phyloP scores from a whole-genome alignment of 306 rosid species.

The Quillaja saponaria region DNA sequence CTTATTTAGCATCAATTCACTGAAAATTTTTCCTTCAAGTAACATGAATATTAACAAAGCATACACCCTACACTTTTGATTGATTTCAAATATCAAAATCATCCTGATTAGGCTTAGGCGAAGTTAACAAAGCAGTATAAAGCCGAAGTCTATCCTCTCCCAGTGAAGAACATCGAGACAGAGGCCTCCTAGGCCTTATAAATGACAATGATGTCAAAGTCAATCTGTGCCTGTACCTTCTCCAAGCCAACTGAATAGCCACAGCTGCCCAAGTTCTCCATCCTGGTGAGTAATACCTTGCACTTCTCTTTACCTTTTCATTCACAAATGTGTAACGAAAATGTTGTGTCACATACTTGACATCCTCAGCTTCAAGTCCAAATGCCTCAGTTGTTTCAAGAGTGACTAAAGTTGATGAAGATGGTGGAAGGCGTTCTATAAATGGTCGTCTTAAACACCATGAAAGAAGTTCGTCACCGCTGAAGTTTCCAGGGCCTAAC shows the following conservation, averaged over 20 bases:
- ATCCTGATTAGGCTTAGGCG: conserved; percentile 88
- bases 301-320: conserved; percentile 88
- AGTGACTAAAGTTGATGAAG: conserved; percentile 69
- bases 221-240: conserved; percentile 67
- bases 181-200: conserved; percentile 78
- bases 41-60: too few relatives aligned
- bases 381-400: conserved; percentile 87
- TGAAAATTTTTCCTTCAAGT: too few relatives aligned
- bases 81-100: conserved; percentile 48
- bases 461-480: conserved; percentile 87
- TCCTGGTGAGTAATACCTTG: conserved; percentile 86
- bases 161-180: conserved; percentile 69
- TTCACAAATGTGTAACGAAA: conserved; percentile 87
- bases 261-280: conserved; percentile 99
- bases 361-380: conserved; percentile 77
- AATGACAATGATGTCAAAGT: conserved; percentile 72
- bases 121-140: conserved; percentile 81
- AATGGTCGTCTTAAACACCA: conserved; percentile 89
- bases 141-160: conserved; percentile 87
- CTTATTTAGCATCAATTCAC: too few relatives aligned
- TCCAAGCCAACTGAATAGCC: conserved; percentile 92
- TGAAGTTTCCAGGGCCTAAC: conserved; percentile 95
- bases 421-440: conserved; percentile 72
- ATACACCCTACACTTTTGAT: too few relatives aligned
- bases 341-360: conserved; percentile 89